A percentile compares a stretch with the other conserved stretches of the same genome.
Conservation (phyloP, 371 early-diverging fungal species). For the Actinomucor elegans region DNA sequence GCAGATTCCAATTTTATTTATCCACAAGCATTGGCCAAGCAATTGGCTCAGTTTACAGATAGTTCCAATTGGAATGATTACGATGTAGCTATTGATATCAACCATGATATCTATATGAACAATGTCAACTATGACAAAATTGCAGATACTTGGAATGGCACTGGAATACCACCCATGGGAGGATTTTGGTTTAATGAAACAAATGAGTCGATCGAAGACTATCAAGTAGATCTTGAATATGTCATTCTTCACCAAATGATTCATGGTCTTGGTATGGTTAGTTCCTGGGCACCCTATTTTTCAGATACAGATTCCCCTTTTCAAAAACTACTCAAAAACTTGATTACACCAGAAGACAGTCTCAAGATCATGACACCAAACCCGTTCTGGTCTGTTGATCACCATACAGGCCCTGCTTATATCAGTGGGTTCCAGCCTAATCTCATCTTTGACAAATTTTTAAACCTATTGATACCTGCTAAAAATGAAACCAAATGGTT, state of each 20-base stretch:
- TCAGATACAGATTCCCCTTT: constrained; percentile 28
- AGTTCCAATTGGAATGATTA: constrained; percentile 25
- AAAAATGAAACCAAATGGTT: constrained; percentile 11
- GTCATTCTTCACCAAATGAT: constrained; percentile 35
- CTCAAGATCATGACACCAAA: constrained; percentile 34
- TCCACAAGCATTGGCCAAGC: constrained; percentile 38
- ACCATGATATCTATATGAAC: constrained; percentile 36
- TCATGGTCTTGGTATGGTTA: constrained; percentile 35
- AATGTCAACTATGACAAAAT: constrained; percentile 11
- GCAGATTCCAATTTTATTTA: constrained; percentile 37
- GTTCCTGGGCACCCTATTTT: constrained; percentile 42
- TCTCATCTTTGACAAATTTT: constrained; percentile 40
- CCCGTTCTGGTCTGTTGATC: constrained; percentile 19
- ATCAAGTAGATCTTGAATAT: constrained; percentile 35
- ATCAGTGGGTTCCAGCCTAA: constrained; percentile 33
- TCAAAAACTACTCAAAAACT: constrained; percentile 16
- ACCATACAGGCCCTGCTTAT: constrained; percentile 23
- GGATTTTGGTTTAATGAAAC: constrained; percentile 27
- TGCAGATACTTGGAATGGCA: constrained; percentile 18
- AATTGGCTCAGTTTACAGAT: constrained; percentile 20
- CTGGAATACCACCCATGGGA: constrained; percentile 16
- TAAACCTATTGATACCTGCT: constrained; percentile 11
- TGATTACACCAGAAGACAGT: constrained; percentile 15
- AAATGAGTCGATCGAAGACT: constrained; percentile 14
- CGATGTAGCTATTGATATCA: constrained; percentile 29